Conservation (phyloP, 192 early-diverging fungal species). For the Coemansia aciculifera region DNA sequence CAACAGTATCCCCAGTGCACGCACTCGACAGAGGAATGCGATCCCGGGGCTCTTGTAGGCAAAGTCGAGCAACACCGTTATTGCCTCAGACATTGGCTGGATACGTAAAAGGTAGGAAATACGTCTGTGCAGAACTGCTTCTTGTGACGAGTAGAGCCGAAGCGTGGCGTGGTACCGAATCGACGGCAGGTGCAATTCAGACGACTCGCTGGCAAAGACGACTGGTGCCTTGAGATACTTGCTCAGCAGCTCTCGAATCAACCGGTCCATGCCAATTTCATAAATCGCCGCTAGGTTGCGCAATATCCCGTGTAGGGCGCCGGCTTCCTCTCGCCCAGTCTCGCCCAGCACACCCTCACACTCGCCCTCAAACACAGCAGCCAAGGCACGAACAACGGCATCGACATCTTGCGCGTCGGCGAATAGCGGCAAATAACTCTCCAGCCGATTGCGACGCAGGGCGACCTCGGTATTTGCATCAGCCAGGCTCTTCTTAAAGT, state of each 20-base stretch:
- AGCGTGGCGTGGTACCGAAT: slow-evolving; percentile 36
- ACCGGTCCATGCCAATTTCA: slow-evolving; percentile 31
- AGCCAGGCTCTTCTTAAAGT: slow-evolving; percentile 38
- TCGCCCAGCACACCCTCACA: not conserved
- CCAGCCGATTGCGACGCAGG: slow-evolving; percentile 30
- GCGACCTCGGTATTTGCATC: slow-evolving; percentile 29
- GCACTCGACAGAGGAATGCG: slow-evolving; percentile 58
- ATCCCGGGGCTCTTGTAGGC: slow-evolving; percentile 53
- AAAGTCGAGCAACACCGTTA: slow-evolving; percentile 51
- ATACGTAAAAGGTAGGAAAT: slow-evolving; percentile 58
- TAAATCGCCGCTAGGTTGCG: slow-evolving; percentile 37
- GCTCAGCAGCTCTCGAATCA: slow-evolving; percentile 30
- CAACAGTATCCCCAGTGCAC: slow-evolving; percentile 62
- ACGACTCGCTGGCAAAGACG: slow-evolving; percentile 6
- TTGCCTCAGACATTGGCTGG: slow-evolving; percentile 37
- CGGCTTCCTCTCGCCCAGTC: not conserved
- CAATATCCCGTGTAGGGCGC: slow-evolving; percentile 26
- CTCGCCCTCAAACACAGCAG: slow-evolving; percentile 38
- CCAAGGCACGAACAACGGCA: slow-evolving; percentile 18
- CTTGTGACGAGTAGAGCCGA: slow-evolving; percentile 26
- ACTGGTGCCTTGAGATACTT: slow-evolving; percentile 33
- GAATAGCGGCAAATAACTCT: slow-evolving; percentile 33
- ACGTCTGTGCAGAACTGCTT: slow-evolving; percentile 52
- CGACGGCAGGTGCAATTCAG: slow-evolving; percentile 34
- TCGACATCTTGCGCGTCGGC: slow-evolving; percentile 16